phyloP scores from a whole-genome alignment of 371 early-diverging fungal species.

The Syncephalis fuscata region DNA sequence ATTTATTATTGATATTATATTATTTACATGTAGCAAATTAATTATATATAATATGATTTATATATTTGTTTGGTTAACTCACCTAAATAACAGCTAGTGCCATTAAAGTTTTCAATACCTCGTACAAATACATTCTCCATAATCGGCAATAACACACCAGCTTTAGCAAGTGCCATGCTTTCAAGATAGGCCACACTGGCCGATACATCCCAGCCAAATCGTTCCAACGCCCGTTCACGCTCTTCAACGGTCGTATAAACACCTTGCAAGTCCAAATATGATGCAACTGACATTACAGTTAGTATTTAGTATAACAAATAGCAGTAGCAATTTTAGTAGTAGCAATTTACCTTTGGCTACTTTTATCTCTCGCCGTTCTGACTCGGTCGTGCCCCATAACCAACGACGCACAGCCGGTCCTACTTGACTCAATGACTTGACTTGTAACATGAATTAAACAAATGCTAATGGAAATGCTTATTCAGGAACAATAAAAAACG shows the following conservation, averaged over 20 bases:
- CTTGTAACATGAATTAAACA: no score
- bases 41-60: no score
- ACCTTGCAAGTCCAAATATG: not conserved
- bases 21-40: no score
- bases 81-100: conserved; percentile 41
- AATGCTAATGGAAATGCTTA: no score
- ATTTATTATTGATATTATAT: no score
- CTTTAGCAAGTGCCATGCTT: conserved; percentile 19
- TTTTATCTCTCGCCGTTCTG: not conserved
- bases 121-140: conserved; percentile 11
- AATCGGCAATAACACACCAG: conserved; percentile 16
- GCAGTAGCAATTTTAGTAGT: not conserved
- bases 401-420: no score
- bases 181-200: conserved; percentile 8
- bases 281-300: not conserved
- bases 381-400: no score
- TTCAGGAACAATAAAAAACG: no score
- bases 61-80: no score
- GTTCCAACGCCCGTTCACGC: conserved; percentile 1
- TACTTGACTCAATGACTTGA: no score
- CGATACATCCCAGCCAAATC: conserved; percentile 3
- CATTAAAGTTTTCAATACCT: conserved; percentile 31
- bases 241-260: not conserved
- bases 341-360: not conserved
- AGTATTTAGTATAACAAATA: not conserved